phyloP scores from a whole-genome alignment of 352 stramenopile genomes.

The Globisporangium echinulatum region DNA sequence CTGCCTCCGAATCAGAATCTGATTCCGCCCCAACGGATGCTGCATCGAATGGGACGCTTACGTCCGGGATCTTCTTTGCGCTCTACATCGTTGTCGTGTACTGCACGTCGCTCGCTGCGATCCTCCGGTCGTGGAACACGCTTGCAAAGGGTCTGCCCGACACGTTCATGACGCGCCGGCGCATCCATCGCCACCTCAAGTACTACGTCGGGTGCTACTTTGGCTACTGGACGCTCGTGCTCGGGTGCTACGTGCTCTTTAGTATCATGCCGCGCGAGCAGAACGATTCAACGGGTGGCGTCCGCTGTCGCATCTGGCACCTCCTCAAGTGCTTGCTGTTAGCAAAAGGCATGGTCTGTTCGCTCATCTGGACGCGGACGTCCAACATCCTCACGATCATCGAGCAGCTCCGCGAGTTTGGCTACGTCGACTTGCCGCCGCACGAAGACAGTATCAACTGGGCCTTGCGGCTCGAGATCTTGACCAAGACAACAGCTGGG shows the following conservation, averaged over 20 bases:
- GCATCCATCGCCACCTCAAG: conserved; percentile 77
- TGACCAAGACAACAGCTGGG: conserved; percentile 81
- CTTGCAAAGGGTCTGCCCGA: conserved; percentile 69
- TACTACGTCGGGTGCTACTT: conserved; percentile 88
- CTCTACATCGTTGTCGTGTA: conserved; percentile 81
- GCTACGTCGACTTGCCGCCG: conserved; percentile 47
- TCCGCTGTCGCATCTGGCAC: conserved; percentile 69
- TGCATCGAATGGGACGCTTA: conserved; percentile 31
- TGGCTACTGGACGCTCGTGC: conserved; percentile 75
- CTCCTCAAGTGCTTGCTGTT: conserved; percentile 64
- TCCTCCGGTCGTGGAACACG: conserved; percentile 75
- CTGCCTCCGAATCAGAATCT: background rate
- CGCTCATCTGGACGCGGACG: conserved; percentile 77
- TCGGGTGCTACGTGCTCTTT: conserved; percentile 65
- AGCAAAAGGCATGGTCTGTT: conserved; percentile 73
- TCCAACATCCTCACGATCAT: conserved; percentile 78
- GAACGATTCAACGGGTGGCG: conserved; percentile 11
- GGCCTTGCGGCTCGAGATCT: conserved; percentile 78
- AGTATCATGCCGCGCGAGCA: conserved; percentile 38
- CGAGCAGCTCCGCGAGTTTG: conserved; percentile 54
- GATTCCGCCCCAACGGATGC: conserved; percentile 1
- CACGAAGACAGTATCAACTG: conserved; percentile 85
- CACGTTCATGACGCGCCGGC: conserved; percentile 67
- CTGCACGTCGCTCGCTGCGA: conserved; percentile 66
- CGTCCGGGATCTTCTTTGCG: conserved; percentile 70